phyloP scores from a whole-genome alignment of 1,284 basidiomycete genomes.

The Leccinum subspadiceum region DNA sequence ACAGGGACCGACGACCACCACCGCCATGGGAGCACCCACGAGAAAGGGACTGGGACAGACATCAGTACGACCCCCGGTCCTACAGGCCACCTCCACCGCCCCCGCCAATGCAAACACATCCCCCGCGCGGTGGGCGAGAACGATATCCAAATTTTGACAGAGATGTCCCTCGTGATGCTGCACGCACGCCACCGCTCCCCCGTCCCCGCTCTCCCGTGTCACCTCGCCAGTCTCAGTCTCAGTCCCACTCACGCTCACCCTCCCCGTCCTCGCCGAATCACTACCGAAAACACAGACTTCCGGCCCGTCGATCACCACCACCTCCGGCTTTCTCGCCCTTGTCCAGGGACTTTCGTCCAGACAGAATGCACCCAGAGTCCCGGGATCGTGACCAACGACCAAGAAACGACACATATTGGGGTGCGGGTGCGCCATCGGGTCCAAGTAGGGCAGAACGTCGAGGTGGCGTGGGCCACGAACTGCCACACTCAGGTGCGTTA shows the following conservation, averaged over 20 bases:
- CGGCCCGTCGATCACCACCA: slow-evolving; percentile 37
- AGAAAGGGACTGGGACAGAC: slow-evolving; percentile 22
- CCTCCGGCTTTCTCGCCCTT: slow-evolving; percentile 37
- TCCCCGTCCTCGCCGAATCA: slow-evolving; percentile 35
- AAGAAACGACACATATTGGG: slow-evolving; percentile 17
- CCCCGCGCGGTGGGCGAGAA: slow-evolving; percentile 21
- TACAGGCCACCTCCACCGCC: slow-evolving; percentile 20
- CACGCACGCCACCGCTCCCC: slow-evolving; percentile 33
- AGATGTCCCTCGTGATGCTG: slow-evolving; percentile 28
- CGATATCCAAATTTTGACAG: slow-evolving; percentile 24
- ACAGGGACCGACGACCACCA: slow-evolving; percentile 23
- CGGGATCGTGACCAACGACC: slow-evolving; percentile 25
- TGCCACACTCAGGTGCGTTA: slow-evolving; percentile 12
- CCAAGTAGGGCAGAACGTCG: slow-evolving; percentile 4
- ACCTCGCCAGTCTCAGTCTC: not conserved
- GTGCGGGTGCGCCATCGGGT: slow-evolving; percentile 7
- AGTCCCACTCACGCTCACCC: slow-evolving; percentile 26
- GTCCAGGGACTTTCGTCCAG: slow-evolving; percentile 30
- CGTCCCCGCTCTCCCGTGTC: slow-evolving; percentile 26
- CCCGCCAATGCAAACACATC: slow-evolving; percentile 8
- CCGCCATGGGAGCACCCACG: slow-evolving; percentile 23
- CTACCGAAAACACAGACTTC: slow-evolving; percentile 44
- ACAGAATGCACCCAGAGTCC: slow-evolving; percentile 33
- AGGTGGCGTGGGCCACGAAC: slow-evolving; percentile 10
- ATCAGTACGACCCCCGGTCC: slow-evolving; percentile 22